phyloP scores from a whole-genome alignment of 345 rosid genomes.

The Salix suchowensis region DNA sequence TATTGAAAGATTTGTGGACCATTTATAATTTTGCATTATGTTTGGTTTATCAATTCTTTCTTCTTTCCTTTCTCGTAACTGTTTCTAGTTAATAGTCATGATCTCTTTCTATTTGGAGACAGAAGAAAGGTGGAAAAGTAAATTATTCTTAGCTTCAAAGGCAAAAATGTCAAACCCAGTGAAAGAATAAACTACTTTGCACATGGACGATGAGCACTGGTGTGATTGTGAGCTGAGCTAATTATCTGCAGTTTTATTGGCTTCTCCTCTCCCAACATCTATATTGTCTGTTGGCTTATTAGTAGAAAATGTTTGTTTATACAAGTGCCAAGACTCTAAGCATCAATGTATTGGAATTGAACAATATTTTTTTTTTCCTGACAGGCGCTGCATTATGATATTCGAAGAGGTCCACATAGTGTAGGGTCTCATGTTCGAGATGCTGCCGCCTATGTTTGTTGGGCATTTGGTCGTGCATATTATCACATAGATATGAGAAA shows the following conservation, averaged over 20 bases:
- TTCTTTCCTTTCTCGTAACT: too few species aligned
- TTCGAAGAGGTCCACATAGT: conserved; percentile 97
- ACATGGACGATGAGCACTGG: too few species aligned
- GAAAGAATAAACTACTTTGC: too few species aligned
- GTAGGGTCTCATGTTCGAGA: conserved; percentile 99
- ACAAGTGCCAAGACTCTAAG: background rate
- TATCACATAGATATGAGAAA: conserved; percentile 75
- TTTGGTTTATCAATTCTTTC: background rate
- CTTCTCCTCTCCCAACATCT: background rate
- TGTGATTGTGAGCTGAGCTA: background rate
- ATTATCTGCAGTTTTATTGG: background rate
- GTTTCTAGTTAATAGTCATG: too few species aligned
- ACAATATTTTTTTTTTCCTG: conserved; percentile 14
- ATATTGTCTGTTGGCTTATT: background rate
- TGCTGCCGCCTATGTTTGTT: conserved; percentile 99
- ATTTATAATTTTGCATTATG: background rate
- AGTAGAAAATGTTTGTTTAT: background rate
- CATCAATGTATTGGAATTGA: background rate
- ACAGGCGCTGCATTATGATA: conserved; percentile 94
- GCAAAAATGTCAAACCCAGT: too few species aligned
- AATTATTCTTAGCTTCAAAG: too few species aligned
- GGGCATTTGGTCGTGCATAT: conserved; percentile 99
- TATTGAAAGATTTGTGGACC: background rate
- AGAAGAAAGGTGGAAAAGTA: too few species aligned
- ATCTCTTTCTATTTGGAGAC: too few species aligned